Evolutionary conservation across 805 yeast genomes (phyloP), one percentile per base, ranked within the genome.

Genomic region (Ogataea haglerorum): DNA sequence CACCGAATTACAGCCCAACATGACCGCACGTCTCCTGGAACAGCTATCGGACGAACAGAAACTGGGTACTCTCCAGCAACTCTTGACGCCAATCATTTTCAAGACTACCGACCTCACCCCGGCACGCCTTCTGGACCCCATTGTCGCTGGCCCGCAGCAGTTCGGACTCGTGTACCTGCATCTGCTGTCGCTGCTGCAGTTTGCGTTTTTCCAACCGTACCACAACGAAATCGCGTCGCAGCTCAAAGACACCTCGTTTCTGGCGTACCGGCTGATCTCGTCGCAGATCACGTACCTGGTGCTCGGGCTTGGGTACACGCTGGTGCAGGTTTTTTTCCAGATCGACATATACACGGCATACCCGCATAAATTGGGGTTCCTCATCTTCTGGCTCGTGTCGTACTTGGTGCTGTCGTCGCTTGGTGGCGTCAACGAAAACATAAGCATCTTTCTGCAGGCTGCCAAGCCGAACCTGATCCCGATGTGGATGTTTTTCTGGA

Each of bases 101-200:
- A 22, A 53, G 51, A 16, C 69, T 69, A n/a, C 61, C 3, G 88
- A 83, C 51, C 52, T 67, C 36, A 67, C 74, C 8, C 22, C 22
- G 2, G 9, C 42, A 4, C 82, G 81, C 1, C 69, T 67, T 38
- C 56, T 62, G 2, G 63, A 73, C 46, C 65, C 75, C 2, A 75
- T 76, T 3, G 57, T 78, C 3, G 49, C 71, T 14, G 88, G 86
- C 0, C 86, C 88, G 2, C 66, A 76, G 12, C 88, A 82, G 56
- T 82, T 80, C 43, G 91, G 90, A 24, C 66, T 80, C 51, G 78
- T 82, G 54, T 83, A 78, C 59, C 64, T 81, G 57, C 72, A 82
- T 54, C 73, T 83, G 54, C 58, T 82, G 38, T 76, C 89, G 5
- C 78, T 85, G 54, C 79, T 85, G 70, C 80, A 79, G 47, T 72